Evolutionary conservation across 257 asterid species (phyloP).

Genomic region (Marsdenia floribunda): DNA sequence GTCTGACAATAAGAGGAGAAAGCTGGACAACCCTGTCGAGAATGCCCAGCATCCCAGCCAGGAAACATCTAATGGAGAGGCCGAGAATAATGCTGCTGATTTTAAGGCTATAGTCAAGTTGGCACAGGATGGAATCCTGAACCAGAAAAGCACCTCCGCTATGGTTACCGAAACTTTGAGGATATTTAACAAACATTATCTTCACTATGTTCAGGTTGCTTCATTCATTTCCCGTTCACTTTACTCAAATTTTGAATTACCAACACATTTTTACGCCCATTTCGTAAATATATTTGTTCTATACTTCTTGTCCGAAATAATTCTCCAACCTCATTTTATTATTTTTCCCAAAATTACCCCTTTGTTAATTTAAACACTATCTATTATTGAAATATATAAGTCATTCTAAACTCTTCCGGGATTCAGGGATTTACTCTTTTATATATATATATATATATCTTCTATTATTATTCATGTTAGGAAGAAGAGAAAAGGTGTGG

Average conservation of each 20-base stretch:
- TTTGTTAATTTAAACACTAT: too few relatives aligned
- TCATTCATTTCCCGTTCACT: not conserved
- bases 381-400: too few relatives aligned
- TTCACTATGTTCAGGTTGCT: slow-evolving; percentile 62
- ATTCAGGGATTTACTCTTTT: too few relatives aligned
- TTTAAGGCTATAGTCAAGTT: not conserved
- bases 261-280: not conserved
- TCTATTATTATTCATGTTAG: slow-evolving; percentile 20
- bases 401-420: too few relatives aligned
- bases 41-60: not conserved
- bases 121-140: not conserved
- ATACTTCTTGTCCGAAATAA: too few relatives aligned
- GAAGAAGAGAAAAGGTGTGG: slow-evolving; percentile 55
- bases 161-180: slow-evolving; percentile 58
- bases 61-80: not conserved
- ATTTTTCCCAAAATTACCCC: too few relatives aligned
- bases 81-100: not conserved
- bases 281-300: too few relatives aligned
- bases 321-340: too few relatives aligned
- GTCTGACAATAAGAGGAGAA: not conserved
- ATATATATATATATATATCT: not conserved
- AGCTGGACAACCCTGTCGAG: not conserved
- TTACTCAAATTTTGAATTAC: not conserved
- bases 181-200: slow-evolving; percentile 51
- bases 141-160: slow-evolving; percentile 8